These are phyloP conservation scores for Sugiyamaella castrensis DNA, from an alignment of 1,139 yeast genomes.

Conservation along the genomic window DNA sequence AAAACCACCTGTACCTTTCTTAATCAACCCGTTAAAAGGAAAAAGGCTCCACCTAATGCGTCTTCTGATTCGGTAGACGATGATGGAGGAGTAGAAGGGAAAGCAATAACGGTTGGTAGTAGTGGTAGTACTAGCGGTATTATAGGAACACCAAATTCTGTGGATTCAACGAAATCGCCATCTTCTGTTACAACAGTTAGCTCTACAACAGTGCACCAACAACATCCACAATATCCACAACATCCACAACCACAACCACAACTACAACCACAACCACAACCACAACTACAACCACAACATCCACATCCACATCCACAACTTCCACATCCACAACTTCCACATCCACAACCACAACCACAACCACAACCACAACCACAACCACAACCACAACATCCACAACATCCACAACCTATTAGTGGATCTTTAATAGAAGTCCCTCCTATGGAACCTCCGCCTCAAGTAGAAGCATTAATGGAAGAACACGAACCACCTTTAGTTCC, in stretches of 20 bases:
- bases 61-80: not conserved
- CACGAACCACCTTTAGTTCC: conserved; percentile 31
- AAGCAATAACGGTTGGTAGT: not conserved
- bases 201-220: not conserved
- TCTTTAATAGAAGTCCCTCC: conserved; percentile 26
- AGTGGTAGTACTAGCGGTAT: not conserved
- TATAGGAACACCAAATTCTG: too few relatives aligned
- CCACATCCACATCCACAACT: too few relatives aligned
- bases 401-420: conserved; percentile 8
- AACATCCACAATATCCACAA: not conserved
- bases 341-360: not conserved
- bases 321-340: not conserved
- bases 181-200: too few relatives aligned
- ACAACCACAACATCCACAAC: not conserved
- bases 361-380: not conserved
- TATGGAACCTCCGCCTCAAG: conserved; percentile 23
- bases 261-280: too few relatives aligned
- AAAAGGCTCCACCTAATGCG: conserved; percentile 6
- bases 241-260: too few relatives aligned
- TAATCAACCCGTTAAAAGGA: conserved; percentile 25
- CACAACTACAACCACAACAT: not conserved
- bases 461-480: conserved; percentile 18
- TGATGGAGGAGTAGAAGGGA: not conserved
- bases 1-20: conserved; percentile 27
- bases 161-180: too few relatives aligned